phyloP scores from a whole-genome alignment of 257 asterid genomes.

The Jacaranda mimosifolia region DNA sequence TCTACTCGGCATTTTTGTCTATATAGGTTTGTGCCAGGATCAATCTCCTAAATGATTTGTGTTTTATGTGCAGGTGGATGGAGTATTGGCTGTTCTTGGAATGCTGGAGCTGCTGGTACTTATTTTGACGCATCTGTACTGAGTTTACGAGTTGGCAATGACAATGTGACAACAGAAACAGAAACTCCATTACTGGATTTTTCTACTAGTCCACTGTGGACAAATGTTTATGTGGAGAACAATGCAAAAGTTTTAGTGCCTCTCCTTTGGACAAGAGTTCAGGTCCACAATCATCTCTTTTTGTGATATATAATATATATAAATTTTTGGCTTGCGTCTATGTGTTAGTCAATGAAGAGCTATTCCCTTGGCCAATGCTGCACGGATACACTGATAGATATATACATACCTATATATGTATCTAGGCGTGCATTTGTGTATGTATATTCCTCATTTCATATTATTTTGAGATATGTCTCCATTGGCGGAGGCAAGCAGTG shows the following conservation, averaged over 20 bases:
- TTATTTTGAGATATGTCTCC: not conserved
- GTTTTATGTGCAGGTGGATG: conserved; percentile 76
- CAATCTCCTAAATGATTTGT: conserved; percentile 33
- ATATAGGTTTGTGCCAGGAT: conserved; percentile 28
- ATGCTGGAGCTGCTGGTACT: conserved; percentile 99
- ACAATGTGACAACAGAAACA: conserved; percentile 88
- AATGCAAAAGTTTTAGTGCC: conserved; percentile 95
- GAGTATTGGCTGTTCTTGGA: conserved; percentile 88
- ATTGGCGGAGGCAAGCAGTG: not conserved
- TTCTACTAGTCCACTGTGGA: conserved; percentile 93
- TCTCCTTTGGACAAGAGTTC: conserved; percentile 98
- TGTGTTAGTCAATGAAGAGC: conserved; percentile 1
- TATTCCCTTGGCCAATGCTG: conserved; percentile 10
- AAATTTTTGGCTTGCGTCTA: conserved; percentile 13
- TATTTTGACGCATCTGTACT: conserved; percentile 89
- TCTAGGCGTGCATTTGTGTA: not conserved
- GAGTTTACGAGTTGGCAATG: conserved; percentile 92
- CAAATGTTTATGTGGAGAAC: conserved; percentile 94
- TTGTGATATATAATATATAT: not conserved
- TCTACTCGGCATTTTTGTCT: conserved; percentile 27
- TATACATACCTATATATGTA: not conserved
- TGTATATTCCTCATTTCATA: not conserved
- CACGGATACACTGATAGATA: not conserved
- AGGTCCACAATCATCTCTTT: conserved; percentile 62
- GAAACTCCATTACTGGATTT: conserved; percentile 96